A percentile compares a stretch with the other conserved stretches of the same genome.
These are phyloP conservation scores for Earliella scabrosa DNA, from an alignment of 1,284 basidiomycete genomes.

Conservation along the genomic window DNA sequence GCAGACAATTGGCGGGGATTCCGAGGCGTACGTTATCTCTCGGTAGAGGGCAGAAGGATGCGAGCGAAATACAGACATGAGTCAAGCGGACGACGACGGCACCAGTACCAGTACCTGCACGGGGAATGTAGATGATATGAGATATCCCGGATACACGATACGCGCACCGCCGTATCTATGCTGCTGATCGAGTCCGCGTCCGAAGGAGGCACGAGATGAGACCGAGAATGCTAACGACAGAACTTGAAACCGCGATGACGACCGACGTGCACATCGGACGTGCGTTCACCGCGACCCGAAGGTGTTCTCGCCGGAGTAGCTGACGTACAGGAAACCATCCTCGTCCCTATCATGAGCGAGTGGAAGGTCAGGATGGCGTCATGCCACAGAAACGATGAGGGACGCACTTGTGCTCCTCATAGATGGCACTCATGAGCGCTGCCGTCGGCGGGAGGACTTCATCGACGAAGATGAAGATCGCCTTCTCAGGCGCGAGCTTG, in stretches of 20 bases:
- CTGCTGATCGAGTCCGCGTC: slow-evolving; percentile 22
- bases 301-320: slow-evolving; percentile 97
- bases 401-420: slow-evolving; percentile 98
- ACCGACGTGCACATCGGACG: slow-evolving; percentile 9
- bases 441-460: slow-evolving; percentile 98
- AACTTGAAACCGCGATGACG: neutral
- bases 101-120: slow-evolving; percentile 3
- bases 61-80: too few species aligned
- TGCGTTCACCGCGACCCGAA: slow-evolving; percentile 61
- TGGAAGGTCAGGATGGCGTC: neutral
- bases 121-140: neutral
- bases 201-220: slow-evolving; percentile 10
- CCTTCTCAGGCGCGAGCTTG: slow-evolving; percentile 99
- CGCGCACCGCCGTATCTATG: slow-evolving; percentile 25
- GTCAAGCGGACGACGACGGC: slow-evolving; percentile 16
- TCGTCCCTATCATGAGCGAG: slow-evolving; percentile 72
- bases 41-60: too few species aligned
- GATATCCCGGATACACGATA: slow-evolving; percentile 14
- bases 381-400: neutral
- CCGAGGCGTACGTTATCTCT: too few species aligned
- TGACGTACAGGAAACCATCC: slow-evolving; percentile 95
- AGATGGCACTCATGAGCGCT: slow-evolving; percentile 98
- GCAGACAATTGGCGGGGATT: too few species aligned
- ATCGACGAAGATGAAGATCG: slow-evolving; percentile 99
- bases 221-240: slow-evolving; percentile 7